Evolutionary conservation across 2,329 filamentous ascomycete species (phyloP).

Genomic region (Pestalotiopsis sp.): DNA sequence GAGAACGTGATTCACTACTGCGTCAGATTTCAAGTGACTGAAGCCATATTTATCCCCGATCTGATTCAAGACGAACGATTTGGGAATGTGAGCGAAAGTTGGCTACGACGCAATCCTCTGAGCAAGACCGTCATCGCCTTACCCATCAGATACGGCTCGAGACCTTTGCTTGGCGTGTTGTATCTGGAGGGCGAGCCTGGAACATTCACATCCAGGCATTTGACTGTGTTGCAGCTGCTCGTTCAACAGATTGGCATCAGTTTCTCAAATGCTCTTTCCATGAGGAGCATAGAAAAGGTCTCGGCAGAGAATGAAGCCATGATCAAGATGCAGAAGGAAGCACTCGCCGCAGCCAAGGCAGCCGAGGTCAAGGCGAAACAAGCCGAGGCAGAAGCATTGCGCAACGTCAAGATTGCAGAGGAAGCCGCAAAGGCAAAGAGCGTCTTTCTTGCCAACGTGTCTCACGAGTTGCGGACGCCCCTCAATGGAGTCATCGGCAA

Average conservation of each 20-base stretch:
- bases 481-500: conserved; percentile 90
- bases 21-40: conserved; percentile 66
- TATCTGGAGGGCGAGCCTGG: conserved; percentile 77
- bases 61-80: conserved; percentile 77
- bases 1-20: conserved; percentile 79
- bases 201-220: conserved; percentile 75
- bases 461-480: conserved; percentile 79
- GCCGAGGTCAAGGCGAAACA: conserved; percentile 77
- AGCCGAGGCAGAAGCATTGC: conserved; percentile 75
- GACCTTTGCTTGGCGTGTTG: conserved; percentile 71
- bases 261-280: conserved; percentile 68
- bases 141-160: conserved; percentile 74
- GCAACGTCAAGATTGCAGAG: conserved; percentile 80
- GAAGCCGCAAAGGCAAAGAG: conserved; percentile 83
- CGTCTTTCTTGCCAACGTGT: conserved; percentile 80
- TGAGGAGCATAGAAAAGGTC: conserved; percentile 75
- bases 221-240: conserved; percentile 68
- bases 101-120: conserved; percentile 68
- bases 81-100: conserved; percentile 72
- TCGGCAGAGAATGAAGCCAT: conserved; percentile 79
- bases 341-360: conserved; percentile 71
- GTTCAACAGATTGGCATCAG: conserved; percentile 80
- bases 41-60: conserved; percentile 75
- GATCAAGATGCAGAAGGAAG: conserved; percentile 76
- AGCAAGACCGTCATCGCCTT: conserved; percentile 80